A percentile compares a stretch with the other conserved stretches of the same genome.
phyloP scores from a whole-genome alignment of 768 basidiomycete species.

The Termitomyces sp. region DNA sequence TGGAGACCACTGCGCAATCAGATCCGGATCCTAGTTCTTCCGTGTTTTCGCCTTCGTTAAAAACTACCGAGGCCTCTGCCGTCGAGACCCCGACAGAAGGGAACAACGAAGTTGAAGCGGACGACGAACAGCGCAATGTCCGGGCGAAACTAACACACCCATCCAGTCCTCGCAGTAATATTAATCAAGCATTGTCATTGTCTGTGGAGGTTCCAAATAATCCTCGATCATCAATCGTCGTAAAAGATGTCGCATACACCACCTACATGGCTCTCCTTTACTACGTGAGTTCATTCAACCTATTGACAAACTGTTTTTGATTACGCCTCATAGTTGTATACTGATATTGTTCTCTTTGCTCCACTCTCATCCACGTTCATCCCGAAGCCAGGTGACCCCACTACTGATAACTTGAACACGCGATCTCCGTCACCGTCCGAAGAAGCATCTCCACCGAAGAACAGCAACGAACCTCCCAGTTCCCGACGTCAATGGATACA shows the following conservation, averaged over 20 bases:
- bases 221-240: conserved; percentile 35
- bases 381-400: conserved; percentile 24
- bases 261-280: conserved; percentile 57
- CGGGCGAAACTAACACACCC: conserved; percentile 22
- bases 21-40: conserved; percentile 26
- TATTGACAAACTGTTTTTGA: neutral
- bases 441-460: conserved; percentile 19
- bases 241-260: conserved; percentile 49
- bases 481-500: conserved; percentile 66
- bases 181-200: neutral
- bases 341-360: conserved; percentile 80
- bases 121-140: conserved; percentile 21
- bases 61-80: conserved; percentile 7
- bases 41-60: conserved; percentile 8
- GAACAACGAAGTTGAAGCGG: conserved; percentile 24
- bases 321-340: conserved; percentile 63
- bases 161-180: conserved; percentile 22
- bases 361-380: conserved; percentile 74
- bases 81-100: conserved; percentile 15
- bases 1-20: conserved; percentile 12
- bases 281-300: conserved; percentile 51
- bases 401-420: conserved; percentile 15
- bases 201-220: conserved; percentile 1
- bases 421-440: conserved; percentile 30
- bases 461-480: conserved; percentile 23